Conservation (phyloP, 2,329 filamentous ascomycete species). For the Aspergillus alliaceus region DNA sequence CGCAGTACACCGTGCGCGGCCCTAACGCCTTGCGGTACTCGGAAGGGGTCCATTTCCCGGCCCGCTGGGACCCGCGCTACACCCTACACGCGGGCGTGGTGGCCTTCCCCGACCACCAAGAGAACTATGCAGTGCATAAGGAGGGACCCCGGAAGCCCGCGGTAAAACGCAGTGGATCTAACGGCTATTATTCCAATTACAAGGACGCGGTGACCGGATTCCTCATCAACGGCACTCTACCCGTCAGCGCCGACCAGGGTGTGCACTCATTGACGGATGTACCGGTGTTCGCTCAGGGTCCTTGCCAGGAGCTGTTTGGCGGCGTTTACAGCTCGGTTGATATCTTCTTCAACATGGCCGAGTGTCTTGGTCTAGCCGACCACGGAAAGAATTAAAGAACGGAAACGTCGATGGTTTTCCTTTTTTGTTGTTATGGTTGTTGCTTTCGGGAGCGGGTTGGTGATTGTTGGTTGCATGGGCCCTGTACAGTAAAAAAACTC, state of each 20-base stretch:
- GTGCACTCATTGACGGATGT: slow-evolving; percentile 78
- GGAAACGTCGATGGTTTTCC: neutral
- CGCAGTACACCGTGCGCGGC: slow-evolving; percentile 69
- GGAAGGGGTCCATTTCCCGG: slow-evolving; percentile 74
- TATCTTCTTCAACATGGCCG: slow-evolving; percentile 43
- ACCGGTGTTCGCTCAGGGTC: slow-evolving; percentile 74
- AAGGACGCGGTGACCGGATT: slow-evolving; percentile 67
- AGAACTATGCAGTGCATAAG: slow-evolving; percentile 73
- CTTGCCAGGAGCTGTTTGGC: slow-evolving; percentile 74
- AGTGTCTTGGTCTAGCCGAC: slow-evolving; percentile 38
- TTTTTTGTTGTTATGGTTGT: neutral
- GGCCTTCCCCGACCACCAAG: slow-evolving; percentile 72
- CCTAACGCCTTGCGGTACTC: slow-evolving; percentile 62
- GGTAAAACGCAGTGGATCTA: slow-evolving; percentile 53
- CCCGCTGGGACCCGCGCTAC: slow-evolving; percentile 83
- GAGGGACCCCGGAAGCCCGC: slow-evolving; percentile 64
- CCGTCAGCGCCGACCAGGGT: slow-evolving; percentile 62
- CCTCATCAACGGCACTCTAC: slow-evolving; percentile 73
- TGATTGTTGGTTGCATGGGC: neutral
- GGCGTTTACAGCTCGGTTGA: slow-evolving; percentile 42
- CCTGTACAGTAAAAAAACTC: neutral
- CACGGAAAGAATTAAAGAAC: neutral
- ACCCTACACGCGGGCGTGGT: slow-evolving; percentile 72
- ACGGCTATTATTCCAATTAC: slow-evolving; percentile 64
- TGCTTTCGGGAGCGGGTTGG: neutral